Percentiles rank a stretch among this genome's conserved stretches.
phyloP scores from a whole-genome alignment of 371 early-diverging fungal species.

The Mucor saturninus region DNA sequence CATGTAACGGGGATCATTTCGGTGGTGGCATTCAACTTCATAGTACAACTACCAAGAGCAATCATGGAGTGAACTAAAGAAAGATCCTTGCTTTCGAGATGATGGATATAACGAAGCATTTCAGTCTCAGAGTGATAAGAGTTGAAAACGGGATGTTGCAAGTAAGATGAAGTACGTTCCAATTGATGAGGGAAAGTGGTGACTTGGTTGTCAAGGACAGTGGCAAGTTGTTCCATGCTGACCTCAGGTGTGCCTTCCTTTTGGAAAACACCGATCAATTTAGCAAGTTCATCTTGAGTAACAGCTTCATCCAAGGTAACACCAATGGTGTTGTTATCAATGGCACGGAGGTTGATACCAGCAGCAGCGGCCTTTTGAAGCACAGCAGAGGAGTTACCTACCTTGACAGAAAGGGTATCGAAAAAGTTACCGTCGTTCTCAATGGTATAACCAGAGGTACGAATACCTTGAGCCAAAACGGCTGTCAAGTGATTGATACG shows the following conservation, averaged over 20 bases:
- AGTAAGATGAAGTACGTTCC: conserved; percentile 73
- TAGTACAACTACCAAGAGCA: conserved; percentile 97
- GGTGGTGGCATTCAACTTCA: conserved; percentile 98
- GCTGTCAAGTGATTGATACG: conserved; percentile 89
- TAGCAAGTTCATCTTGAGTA: conserved; percentile 76
- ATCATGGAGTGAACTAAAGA: conserved; percentile 97
- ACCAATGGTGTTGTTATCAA: conserved; percentile 76
- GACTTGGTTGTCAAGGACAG: conserved; percentile 42
- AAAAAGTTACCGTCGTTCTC: conserved; percentile 85
- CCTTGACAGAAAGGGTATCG: conserved; percentile 89
- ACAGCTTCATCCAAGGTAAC: conserved; percentile 93
- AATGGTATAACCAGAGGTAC: conserved; percentile 71
- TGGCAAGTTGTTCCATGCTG: conserved; percentile 48
- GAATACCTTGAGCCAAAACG: conserved; percentile 79
- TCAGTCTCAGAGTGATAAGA: conserved; percentile 98
- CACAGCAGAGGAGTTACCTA: conserved; percentile 66
- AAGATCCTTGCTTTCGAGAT: conserved; percentile 94
- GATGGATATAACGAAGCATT: conserved; percentile 93
- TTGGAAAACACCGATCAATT: conserved; percentile 76
- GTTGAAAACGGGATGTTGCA: conserved; percentile 93
- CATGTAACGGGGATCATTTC: conserved; percentile 98
- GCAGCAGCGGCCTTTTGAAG: conserved; percentile 72
- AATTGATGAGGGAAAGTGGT: conserved; percentile 68
- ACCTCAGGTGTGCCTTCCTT: conserved; percentile 58
- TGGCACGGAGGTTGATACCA: conserved; percentile 87